Evolutionary conservation across 495 filamentous ascomycete genomes (phyloP), one percentile per base, ranked within the genome.

Genomic region (Penicillium nucicola): DNA sequence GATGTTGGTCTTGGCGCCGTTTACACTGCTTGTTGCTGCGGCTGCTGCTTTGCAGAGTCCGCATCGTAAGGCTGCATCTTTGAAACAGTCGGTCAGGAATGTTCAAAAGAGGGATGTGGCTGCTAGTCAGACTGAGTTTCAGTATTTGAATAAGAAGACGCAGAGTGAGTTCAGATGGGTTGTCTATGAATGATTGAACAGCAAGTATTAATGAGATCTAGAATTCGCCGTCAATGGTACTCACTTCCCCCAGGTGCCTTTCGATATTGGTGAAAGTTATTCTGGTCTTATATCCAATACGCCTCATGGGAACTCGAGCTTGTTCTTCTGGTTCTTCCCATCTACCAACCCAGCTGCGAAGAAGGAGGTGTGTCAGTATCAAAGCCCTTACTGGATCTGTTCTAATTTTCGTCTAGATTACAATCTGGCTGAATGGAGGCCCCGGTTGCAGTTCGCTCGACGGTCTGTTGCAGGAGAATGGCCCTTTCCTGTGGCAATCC

Each of bases 261-360:
- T 89, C 49, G 82, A 90, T 52, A 80, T 88, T 58, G 87, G 88
- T 33, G 87, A 91, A 61, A 84, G 80, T 0, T 91, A 90, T 55
- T 82, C 87, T 20, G 87, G 87, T 14, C 75, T 84, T n/a, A 63
- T 92, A 6, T 79, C 87, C n/a, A 89, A 90, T 50, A 80, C 77
- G 3, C 66, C 67, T 4, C 56, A 76, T 31, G 61, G 72, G 1
- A 70, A 79, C 20, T 70, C 70, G 1, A 75, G 76, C 39, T 66
- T 91, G n/a, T 90, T 79, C 56, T 92, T 88, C 61, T 92, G 88
- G 87, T 89, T 85, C 67, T 89, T 87, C 53, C 85, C 84, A 0
- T 80, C 84, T 0, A 65, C 65, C 4, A 84, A 86, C 35, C 71
- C 74, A 4, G 58, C 56, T 4, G 71, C 77, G 6, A 56, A 68